Evolutionary conservation across 169 alveolate species (phyloP), one percentile per base, ranked within the genome.

Genomic region (Miamiensis avidus): DNA sequence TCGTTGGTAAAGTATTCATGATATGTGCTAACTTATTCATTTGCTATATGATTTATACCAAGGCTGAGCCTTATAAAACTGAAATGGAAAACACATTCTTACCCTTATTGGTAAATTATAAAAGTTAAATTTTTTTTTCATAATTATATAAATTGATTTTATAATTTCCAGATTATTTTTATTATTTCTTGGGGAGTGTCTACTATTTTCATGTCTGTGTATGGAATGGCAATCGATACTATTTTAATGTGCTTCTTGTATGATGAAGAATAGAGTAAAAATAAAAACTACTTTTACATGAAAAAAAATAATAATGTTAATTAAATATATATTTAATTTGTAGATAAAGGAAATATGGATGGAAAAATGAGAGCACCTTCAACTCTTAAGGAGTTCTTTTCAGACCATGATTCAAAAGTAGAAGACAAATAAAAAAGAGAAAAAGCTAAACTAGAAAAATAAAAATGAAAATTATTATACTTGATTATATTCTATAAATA

Each of bases 221-320:
- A 84, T 82, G 92, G 93, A 25, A 89, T 91, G 87, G 91, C 92
- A 75, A 88, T 87, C 33, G 92, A 89, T 82, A 82, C 95, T 31
- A 82, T 91, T 32, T 81, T 91, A 31, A 76, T 77, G 31, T 91
- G 92, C 65, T 91, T 91, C 87, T 78, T 91, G 27, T 87, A 85
- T 34, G 95, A 91, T 78, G 95, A 91, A 89, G 88, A 89, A 75
- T 11, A 11, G 26, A 49, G 69, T 49, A 49, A 49, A 11, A 49
- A 49, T 49, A 11, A 11, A 11, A 49, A 49, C 20, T 49, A 49
- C 4, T 11, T 49, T 49, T 49, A 11, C n/a, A n/a, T n/a, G n/a
- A n/a, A n/a, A n/a, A n/a, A 49, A 11, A 49, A 49, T 49, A 11
- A 49, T 49, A 4, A 49, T 11, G 69, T 49, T 49, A 49, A 49